Evolutionary conservation across 495 filamentous ascomycete species (phyloP).

Genomic region (Aspergillus indologenus): DNA sequence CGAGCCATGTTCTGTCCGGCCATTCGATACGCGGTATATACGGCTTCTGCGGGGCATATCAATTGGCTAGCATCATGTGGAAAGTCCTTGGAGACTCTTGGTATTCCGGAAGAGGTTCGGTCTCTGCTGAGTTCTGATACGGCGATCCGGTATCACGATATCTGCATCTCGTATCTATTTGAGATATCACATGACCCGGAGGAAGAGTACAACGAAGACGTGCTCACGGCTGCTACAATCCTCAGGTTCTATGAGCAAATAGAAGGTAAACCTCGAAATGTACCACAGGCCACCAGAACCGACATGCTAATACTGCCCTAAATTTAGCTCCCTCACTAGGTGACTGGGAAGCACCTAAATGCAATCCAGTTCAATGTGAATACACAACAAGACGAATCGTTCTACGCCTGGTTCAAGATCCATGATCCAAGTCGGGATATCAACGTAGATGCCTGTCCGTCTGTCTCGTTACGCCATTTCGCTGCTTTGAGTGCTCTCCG

Average conservation of each 20-base stretch:
- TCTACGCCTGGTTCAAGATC: constrained; percentile 16
- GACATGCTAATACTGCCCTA: too few relatives aligned
- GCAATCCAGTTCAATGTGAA: constrained; percentile 18
- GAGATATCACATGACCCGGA: constrained; percentile 25
- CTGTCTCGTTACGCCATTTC: constrained; percentile 26
- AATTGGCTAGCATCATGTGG: constrained; percentile 11
- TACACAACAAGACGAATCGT: constrained; percentile 12
- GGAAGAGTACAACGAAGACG: constrained; percentile 32
- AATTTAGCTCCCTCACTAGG: constrained; percentile 18
- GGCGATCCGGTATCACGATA: constrained; percentile 29
- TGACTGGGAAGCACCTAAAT: constrained; percentile 17
- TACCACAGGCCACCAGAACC: too few relatives aligned
- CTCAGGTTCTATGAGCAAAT: constrained; percentile 37
- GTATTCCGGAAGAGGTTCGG: constrained; percentile 15
- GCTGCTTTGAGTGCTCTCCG: constrained; percentile 31
- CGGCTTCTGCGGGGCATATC: constrained; percentile 27
- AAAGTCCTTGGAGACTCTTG: constrained; percentile 7
- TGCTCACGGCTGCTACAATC: constrained; percentile 30
- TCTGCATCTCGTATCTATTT: constrained; percentile 27
- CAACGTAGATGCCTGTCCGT: constrained; percentile 7
- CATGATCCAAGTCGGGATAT: constrained; percentile 11
- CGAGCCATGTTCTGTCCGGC: constrained; percentile 29
- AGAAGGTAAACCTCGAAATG: constrained; percentile 16
- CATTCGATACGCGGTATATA: constrained; percentile 29
- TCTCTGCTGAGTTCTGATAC: constrained; percentile 24